Base-by-base conservation (phyloP, 805 yeast genomes). In the Clavispora carvajalis region DNA sequence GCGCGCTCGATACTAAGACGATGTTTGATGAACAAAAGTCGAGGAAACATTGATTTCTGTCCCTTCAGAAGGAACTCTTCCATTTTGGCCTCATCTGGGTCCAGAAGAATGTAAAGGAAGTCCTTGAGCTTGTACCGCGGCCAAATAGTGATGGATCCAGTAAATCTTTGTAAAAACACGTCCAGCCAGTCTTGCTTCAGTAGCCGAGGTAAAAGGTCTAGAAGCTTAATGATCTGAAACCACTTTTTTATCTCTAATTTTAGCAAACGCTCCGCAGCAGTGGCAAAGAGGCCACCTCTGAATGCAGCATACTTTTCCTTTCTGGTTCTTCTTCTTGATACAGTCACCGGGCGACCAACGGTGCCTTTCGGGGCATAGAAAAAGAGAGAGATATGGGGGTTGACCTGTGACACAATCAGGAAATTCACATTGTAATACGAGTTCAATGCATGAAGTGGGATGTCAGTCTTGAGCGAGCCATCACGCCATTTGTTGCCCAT, bases 121-220 rank as follows among this genome's bases (percentile, higher is more conserved):
- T 85, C 93, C 24, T 57, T 58, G 10, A 82, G 56, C 25, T 64
- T 64, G 46, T 80, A 74, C 48, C 80, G 74, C 2, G 93, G 93
- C 80, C 87, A 85, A 16, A 85, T 68, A 0, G 93, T 85, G 9
- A 85, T 79, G 0, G 85, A 73, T 1, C 95, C 95, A 34, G 81
- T 76, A 54, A 85, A 85, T 43, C 73, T 65, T 62, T 85, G 95
- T 22, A 85, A 62, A 73, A 85, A 85, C 13, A 85, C 72, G 52
- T 76, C 79, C 48, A 86, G 81, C 91, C 91, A 85, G 59, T 85
- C 93, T 57, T 80, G 87, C 50, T 82, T 82, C 65, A 80, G 60
- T 33, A 83, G 57, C 44, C 75, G 74, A 2, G 95, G 95, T 35
- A 83, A 64, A 18, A 85, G 63, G 44, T 84, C 87, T 37, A 85